Evolutionary conservation across 306 rosid species (phyloP), one percentile per base, ranked within the genome.

Genomic region (Hippophae rhamnoides): DNA sequence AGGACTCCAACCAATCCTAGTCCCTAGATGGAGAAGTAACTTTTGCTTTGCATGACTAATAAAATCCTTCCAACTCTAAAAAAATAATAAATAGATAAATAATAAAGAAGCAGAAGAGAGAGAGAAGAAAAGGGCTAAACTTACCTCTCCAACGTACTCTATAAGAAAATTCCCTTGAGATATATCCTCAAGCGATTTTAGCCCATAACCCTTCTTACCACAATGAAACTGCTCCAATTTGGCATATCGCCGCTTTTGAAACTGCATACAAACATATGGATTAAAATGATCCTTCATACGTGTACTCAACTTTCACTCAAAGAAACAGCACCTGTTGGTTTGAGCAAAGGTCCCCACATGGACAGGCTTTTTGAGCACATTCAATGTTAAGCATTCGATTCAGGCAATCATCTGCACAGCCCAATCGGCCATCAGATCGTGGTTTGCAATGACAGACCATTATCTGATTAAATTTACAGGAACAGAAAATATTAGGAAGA

Each of bases 121-220:
- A 43, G 64, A 47, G 42, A 31, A 56, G 58, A 58, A 73, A 13
- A 45, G 52, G 50, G 27, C 44, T 52, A 9, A 31, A 40, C 40
- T 80, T 85, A 93, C 99, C 97, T 93, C 99, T 62, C 99, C 99
- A 66, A 93, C 95, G 47, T 93, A 93, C 81, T 93, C 99, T 77
- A 84, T 89, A 63, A 93, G 93, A 76, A 93, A 93, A 60, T 77
- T 74, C 65, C 99, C 97, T 81, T 76, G 60, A 10, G 76, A 51
- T 69, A 86, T 83, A 69, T 75, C 70, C 62, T 80, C 87, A 26
- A 74, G 57, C 48, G 81, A 81, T 80, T 83, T 87, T 54, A 93
- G 87, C 70, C 99, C 99, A 55, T 71, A 89, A 72, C 99, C 99
- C 69, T 93, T 93, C 78, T 84, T 93, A 73, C 95, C 99, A 69